These are phyloP conservation scores for Pleurotus salmoneostramineus DNA, from an alignment of 768 basidiomycete species.

Conservation along the genomic window DNA sequence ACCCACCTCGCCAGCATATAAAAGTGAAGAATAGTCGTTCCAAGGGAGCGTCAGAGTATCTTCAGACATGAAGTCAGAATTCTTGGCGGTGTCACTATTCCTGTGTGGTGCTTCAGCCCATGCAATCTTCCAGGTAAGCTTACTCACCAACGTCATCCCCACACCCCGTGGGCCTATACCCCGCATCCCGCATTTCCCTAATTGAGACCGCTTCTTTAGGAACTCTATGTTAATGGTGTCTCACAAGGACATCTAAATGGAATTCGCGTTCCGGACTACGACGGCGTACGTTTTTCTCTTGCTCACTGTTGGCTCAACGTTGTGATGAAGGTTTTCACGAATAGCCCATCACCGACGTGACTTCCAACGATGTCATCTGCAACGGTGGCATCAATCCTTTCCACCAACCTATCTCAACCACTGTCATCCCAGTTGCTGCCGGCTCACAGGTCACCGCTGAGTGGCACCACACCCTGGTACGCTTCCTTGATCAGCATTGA, in stretches of 20 bases:
- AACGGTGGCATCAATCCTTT: constrained; percentile 59
- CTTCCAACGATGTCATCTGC: constrained; percentile 52
- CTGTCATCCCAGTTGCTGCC: constrained; percentile 45
- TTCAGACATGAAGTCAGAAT: too few relatives aligned
- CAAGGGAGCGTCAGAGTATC: too few relatives aligned
- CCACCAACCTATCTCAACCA: constrained; percentile 39
- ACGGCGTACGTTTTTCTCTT: constrained; percentile 26
- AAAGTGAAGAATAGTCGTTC: too few relatives aligned
- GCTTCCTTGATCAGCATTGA: neutral
- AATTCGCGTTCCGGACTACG: constrained; percentile 42
- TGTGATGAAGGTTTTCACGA: neutral
- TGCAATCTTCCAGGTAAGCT: constrained; percentile 45
- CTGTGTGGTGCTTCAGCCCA: constrained; percentile 38
- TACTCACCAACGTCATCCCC: neutral
- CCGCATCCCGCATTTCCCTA: too few relatives aligned
- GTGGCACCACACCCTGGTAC: constrained; percentile 42
- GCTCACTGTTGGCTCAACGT: neutral
- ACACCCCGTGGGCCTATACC: too few relatives aligned
- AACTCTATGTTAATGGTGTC: constrained; percentile 51
- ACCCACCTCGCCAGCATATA: too few relatives aligned
- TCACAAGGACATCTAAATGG: constrained; percentile 36
- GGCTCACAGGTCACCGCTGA: constrained; percentile 52
- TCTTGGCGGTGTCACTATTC: constrained; percentile 19
- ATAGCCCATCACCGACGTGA: constrained; percentile 56
- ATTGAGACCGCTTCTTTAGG: constrained; percentile 16